Evolutionary conservation across 768 basidiomycete species (phyloP).

Genomic region (Lentinula boryana): DNA sequence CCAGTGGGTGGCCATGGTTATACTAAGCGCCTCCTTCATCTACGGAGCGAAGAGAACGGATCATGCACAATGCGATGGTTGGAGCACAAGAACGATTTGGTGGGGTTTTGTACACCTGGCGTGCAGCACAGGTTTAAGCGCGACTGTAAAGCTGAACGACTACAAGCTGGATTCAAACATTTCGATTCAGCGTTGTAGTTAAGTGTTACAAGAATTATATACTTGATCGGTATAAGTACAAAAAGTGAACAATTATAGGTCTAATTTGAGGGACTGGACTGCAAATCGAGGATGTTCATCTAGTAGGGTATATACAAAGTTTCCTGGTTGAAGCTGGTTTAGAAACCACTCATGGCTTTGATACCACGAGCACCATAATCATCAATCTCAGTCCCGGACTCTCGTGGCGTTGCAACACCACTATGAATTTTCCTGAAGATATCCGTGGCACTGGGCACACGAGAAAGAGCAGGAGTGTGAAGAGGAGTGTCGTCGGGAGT

Average conservation of each 20-base stretch:
- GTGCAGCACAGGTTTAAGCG: no score
- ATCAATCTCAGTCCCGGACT: conserved; percentile 5
- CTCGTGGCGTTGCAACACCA: background rate
- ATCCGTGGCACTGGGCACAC: conserved; percentile 6
- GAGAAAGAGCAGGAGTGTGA: conserved; percentile 8
- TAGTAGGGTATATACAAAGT: background rate
- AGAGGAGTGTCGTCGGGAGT: conserved; percentile 10
- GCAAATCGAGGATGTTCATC: background rate
- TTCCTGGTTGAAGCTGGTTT: background rate
- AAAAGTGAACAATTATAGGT: background rate
- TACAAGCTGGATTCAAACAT: no score
- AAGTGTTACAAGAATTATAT: background rate
- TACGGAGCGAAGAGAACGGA: no score
- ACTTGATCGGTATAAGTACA: background rate
- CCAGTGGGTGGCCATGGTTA: no score
- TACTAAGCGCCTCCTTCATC: no score
- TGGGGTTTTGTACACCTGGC: no score
- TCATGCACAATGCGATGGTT: no score
- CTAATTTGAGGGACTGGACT: background rate
- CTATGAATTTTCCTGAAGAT: background rate
- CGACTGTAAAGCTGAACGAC: no score
- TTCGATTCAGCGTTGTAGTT: background rate
- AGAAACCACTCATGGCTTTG: conserved; percentile 6
- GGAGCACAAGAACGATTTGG: no score
- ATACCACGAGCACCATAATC: conserved; percentile 5